These are phyloP conservation scores for Umbelopsis vinacea DNA, from an alignment of 192 early-diverging fungal species.

Conservation along the genomic window DNA sequence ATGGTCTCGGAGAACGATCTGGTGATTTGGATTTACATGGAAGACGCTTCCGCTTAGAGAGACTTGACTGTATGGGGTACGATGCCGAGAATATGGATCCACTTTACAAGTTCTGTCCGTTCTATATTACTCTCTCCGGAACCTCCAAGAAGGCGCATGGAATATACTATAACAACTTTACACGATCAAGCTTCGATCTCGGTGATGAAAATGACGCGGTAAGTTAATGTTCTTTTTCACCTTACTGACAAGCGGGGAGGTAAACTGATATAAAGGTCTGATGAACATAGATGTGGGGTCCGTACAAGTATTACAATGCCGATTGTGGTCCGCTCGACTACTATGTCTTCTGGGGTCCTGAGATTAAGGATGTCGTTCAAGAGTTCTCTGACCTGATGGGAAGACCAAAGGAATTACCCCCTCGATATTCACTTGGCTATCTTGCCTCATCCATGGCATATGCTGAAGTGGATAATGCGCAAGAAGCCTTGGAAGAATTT, in stretches of 20 bases:
- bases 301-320: conserved; percentile 48
- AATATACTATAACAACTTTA: conserved; percentile 60
- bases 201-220: conserved; percentile 45
- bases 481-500: conserved; percentile 50
- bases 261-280: neutral
- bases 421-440: conserved; percentile 60
- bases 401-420: conserved; percentile 46
- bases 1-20: conserved; percentile 60
- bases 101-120: conserved; percentile 64
- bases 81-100: conserved; percentile 58
- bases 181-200: conserved; percentile 54
- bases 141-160: conserved; percentile 46
- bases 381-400: conserved; percentile 47
- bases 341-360: conserved; percentile 46
- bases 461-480: conserved; percentile 62
- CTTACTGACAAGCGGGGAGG: no score
- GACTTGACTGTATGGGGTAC: conserved; percentile 62
- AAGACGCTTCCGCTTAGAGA: conserved; percentile 52
- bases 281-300: conserved; percentile 53
- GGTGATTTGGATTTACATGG: conserved; percentile 48
- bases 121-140: conserved; percentile 46
- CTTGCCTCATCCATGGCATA: conserved; percentile 66
- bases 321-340: conserved; percentile 48
- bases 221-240: neutral
- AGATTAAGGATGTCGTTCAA: conserved; percentile 45